A percentile compares a stretch with the other conserved stretches of the same genome.
These are phyloP conservation scores for Meyerozyma elateridarum DNA, from an alignment of 1,139 yeast species.

Conservation along the genomic window DNA sequence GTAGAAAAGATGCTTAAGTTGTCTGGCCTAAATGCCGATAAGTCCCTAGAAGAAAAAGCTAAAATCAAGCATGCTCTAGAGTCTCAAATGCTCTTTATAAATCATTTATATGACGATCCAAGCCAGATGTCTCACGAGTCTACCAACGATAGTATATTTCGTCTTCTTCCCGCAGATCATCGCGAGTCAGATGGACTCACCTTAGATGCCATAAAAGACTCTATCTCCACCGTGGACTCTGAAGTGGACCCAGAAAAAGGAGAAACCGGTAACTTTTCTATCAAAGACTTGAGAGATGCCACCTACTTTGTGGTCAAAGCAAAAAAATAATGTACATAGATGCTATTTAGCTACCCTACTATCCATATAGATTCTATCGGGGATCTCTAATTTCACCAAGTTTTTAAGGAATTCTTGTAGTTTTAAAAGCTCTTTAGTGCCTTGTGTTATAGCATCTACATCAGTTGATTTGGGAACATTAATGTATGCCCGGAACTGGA, in stretches of 20 bases:
- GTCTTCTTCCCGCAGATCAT: conserved; percentile 35
- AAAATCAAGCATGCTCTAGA: conserved; percentile 29
- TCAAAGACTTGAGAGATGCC: conserved; percentile 6
- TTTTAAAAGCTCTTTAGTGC: conserved; percentile 56
- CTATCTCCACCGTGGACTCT: conserved; percentile 16
- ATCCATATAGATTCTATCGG: conserved; percentile 80
- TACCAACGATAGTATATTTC: conserved; percentile 25
- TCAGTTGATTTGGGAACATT: conserved; percentile 73
- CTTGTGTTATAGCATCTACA: conserved; percentile 63
- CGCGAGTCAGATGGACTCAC: conserved; percentile 20
- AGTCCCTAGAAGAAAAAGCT: conserved; percentile 19
- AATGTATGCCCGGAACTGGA: conserved; percentile 62
- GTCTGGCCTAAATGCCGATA: conserved; percentile 39
- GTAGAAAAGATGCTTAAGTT: conserved; percentile 33
- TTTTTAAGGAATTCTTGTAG: conserved; percentile 65
- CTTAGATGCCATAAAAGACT: conserved; percentile 18
- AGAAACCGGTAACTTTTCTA: conserved; percentile 17
- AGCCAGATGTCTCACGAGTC: conserved; percentile 9
- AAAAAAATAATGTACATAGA: not conserved
- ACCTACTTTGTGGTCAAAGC: conserved; percentile 12
- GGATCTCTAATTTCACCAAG: conserved; percentile 61
- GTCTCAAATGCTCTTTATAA: conserved; percentile 44
- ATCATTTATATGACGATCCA: conserved; percentile 32
- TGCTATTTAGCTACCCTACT: conserved; percentile 37
- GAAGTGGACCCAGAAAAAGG: conserved; percentile 25